Evolutionary conservation across 1,284 basidiomycete genomes (phyloP).

Genomic region (Fomitiporia mediterranea): DNA sequence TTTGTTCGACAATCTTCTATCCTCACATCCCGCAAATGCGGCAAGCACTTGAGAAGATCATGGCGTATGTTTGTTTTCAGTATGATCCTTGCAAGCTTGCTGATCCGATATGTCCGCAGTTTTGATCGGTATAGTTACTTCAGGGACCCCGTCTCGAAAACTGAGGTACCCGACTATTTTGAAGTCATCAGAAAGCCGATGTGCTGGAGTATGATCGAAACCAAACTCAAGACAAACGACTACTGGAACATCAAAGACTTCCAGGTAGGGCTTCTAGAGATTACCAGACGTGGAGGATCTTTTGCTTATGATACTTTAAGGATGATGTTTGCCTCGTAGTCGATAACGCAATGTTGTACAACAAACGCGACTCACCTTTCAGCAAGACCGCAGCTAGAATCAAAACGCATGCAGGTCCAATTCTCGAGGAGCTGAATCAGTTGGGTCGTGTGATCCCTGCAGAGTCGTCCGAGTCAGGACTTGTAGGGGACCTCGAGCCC

Average conservation of each 20-base stretch:
- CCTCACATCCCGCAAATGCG: slow-evolving; percentile 60
- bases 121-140: slow-evolving; percentile 75
- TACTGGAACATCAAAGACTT: slow-evolving; percentile 79
- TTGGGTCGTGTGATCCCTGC: slow-evolving; percentile 22
- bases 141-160: slow-evolving; percentile 73
- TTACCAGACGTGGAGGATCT: not conserved
- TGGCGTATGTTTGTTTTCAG: slow-evolving; percentile 45
- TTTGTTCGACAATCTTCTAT: slow-evolving; percentile 65
- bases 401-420: slow-evolving; percentile 49
- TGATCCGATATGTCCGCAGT: slow-evolving; percentile 45
- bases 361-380: slow-evolving; percentile 69
- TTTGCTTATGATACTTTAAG: slow-evolving; percentile 37
- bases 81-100: slow-evolving; percentile 13
- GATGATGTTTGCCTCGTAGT: slow-evolving; percentile 80
- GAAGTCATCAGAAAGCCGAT: slow-evolving; percentile 85
- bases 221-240: slow-evolving; percentile 70
- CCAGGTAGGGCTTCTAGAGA: slow-evolving; percentile 50
- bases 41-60: slow-evolving; percentile 67
- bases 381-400: slow-evolving; percentile 74
- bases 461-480: slow-evolving; percentile 8
- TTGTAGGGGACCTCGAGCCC: slow-evolving; percentile 70
- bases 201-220: slow-evolving; percentile 82
- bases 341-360: slow-evolving; percentile 86
- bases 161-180: slow-evolving; percentile 89
- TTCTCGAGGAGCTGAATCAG: slow-evolving; percentile 56